phyloP scores from a whole-genome alignment of 228 moss, liverwort and hornwort genomes.

The Sphagnum magellanicum region DNA sequence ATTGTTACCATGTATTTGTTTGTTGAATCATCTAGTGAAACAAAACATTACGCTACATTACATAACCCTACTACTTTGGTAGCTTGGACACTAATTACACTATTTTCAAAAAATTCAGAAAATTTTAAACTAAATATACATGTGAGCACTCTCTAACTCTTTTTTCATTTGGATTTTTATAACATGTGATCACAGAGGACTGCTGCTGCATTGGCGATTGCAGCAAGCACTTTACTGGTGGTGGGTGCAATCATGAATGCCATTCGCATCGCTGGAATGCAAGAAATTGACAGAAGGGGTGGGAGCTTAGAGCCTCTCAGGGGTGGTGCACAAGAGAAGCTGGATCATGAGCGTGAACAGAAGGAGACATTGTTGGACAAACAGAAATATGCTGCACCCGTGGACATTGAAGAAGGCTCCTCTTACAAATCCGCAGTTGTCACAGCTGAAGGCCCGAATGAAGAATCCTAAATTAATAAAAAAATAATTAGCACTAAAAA shows the following conservation, averaged over 20 bases:
- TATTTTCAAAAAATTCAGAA: too few species aligned
- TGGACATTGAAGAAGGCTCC: constrained; percentile 21
- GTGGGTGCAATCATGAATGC: constrained; percentile 21
- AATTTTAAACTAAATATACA: too few species aligned
- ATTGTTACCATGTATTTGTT: too few species aligned
- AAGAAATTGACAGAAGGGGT: constrained; percentile 11
- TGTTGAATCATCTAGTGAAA: too few species aligned
- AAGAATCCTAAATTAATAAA: too few species aligned
- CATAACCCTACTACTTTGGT: too few species aligned
- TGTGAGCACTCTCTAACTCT: too few species aligned
- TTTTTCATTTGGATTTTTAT: too few species aligned
- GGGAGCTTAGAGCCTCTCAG: constrained; percentile 23
- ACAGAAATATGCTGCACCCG: constrained; percentile 10
- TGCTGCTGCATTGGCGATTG: constrained; percentile 17
- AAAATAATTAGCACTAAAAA: too few species aligned
- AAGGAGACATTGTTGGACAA: constrained; percentile 9
- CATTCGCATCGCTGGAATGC: constrained; percentile 18
- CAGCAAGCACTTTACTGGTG: constrained; percentile 13
- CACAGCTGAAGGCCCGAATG: constrained; percentile 1
- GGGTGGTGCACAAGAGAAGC: constrained; percentile 25
- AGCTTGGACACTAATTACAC: too few species aligned
- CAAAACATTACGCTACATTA: too few species aligned
- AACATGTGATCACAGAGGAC: constrained; percentile 8
- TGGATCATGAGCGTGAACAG: constrained; percentile 28
- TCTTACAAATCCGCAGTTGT: constrained; percentile 18